Conservation (phyloP, 805 yeast genomes). For the Kluyveromyces starmeri region DNA sequence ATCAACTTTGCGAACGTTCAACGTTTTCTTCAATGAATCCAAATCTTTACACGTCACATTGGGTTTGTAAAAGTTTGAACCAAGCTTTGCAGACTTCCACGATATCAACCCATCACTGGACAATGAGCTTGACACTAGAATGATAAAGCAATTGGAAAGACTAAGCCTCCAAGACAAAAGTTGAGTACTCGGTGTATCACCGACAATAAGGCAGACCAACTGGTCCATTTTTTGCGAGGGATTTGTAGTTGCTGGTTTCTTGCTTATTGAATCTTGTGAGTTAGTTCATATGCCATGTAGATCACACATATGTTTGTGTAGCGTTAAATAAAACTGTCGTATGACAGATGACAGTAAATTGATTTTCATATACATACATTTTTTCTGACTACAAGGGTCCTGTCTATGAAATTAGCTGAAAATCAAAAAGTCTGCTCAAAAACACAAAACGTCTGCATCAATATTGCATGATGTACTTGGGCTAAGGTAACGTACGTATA, state of each 20-base stretch:
- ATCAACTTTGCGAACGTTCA: conserved; percentile 11
- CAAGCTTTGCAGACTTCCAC: conserved; percentile 27
- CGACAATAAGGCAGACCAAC: conserved; percentile 13
- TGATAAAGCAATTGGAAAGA: conserved; percentile 23
- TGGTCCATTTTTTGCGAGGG: not conserved
- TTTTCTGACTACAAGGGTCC: no score
- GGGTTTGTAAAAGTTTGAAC: conserved; percentile 28
- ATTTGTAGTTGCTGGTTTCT: no score
- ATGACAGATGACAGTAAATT: conserved; percentile 4
- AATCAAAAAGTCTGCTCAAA: no score
- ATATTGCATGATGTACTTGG: no score
- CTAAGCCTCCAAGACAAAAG: conserved; percentile 29
- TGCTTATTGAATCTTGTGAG: no score
- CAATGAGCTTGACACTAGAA: conserved; percentile 22
- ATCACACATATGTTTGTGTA: not conserved
- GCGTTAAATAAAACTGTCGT: not conserved
- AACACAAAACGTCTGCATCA: no score
- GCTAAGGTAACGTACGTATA: no score
- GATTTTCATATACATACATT: not conserved
- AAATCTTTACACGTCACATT: conserved; percentile 23
- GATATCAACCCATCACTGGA: conserved; percentile 27
- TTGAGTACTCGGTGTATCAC: conserved; percentile 28
- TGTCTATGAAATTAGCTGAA: no score
- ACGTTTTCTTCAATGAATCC: conserved; percentile 8
- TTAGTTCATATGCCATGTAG: no score